These are phyloP conservation scores for Agrostemma githago DNA, from an alignment of 148 eudicot genomes.

Conservation along the genomic window DNA sequence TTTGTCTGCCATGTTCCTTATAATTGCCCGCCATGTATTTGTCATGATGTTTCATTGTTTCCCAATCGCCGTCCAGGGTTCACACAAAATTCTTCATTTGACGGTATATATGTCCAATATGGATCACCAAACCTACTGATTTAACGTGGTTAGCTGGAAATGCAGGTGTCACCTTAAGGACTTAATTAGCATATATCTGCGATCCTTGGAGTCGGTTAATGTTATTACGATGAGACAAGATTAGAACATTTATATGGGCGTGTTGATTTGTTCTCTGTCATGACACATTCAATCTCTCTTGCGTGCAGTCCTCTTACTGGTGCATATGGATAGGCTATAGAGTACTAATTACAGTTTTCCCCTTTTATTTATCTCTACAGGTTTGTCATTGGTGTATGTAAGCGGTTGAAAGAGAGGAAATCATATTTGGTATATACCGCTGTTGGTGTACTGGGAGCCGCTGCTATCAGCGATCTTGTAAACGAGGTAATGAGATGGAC, in stretches of 20 bases:
- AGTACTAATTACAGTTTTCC: constrained; percentile 2
- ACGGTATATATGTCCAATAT: not conserved
- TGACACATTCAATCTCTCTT: too few species aligned
- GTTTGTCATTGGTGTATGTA: constrained; percentile 75
- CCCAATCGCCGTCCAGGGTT: not conserved
- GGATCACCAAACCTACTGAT: not conserved
- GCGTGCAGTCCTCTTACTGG: not conserved
- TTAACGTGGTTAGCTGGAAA: not conserved
- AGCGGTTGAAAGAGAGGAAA: constrained; percentile 66
- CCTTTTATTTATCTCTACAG: constrained; percentile 33
- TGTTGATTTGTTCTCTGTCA: too few species aligned
- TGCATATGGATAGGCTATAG: not conserved
- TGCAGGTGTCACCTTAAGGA: not conserved
- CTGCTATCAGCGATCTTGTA: constrained; percentile 80
- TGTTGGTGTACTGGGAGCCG: constrained; percentile 74
- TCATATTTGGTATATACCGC: constrained; percentile 78
- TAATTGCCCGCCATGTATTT: not conserved
- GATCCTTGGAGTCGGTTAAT: too few species aligned
- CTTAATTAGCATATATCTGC: not conserved
- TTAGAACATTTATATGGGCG: too few species aligned
- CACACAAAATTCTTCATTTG: not conserved
- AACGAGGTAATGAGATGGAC: constrained; percentile 53
- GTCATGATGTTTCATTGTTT: not conserved
- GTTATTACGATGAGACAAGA: too few species aligned
- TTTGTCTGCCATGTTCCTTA: not conserved